Percentiles rank a stretch among this genome's conserved stretches.
phyloP scores from a whole-genome alignment of 352 stramenopile genomes.

The Thalassiosira livingstoniorum region DNA sequence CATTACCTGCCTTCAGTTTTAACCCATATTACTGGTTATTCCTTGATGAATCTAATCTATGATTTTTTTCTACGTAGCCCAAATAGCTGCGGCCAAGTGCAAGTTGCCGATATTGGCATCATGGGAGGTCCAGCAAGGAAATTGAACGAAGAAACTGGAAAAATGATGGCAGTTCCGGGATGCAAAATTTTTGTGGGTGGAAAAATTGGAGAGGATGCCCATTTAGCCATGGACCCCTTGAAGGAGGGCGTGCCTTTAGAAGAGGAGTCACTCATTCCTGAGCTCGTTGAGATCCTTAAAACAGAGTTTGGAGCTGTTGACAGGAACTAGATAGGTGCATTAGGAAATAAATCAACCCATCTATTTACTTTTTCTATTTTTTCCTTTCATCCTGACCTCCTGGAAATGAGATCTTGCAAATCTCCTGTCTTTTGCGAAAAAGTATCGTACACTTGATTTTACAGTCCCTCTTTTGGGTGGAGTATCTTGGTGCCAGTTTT shows the following conservation, averaged over 20 bases:
- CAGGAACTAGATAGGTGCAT: conserved; percentile 29
- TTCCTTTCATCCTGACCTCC: too few relatives aligned
- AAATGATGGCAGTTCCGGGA: conserved; percentile 86
- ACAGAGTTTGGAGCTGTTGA: conserved; percentile 84
- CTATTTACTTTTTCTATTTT: too few relatives aligned
- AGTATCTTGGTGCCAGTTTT: too few relatives aligned
- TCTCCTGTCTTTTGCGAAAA: too few relatives aligned
- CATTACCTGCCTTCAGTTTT: neutral
- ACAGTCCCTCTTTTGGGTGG: too few relatives aligned
- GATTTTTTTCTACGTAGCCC: conserved; percentile 40
- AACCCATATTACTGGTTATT: conserved; percentile 11
- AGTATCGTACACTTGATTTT: too few relatives aligned
- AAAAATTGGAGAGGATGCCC: conserved; percentile 82
- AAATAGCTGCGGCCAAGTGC: conserved; percentile 86
- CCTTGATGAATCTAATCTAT: conserved; percentile 15
- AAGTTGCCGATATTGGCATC: conserved; percentile 87
- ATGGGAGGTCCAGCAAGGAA: conserved; percentile 87
- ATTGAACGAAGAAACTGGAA: conserved; percentile 73
- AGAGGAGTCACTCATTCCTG: conserved; percentile 83
- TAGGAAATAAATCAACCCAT: too few relatives aligned
- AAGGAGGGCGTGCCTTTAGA: conserved; percentile 80
- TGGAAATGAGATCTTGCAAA: too few relatives aligned
- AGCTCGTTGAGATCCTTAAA: conserved; percentile 84
- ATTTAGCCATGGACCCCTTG: conserved; percentile 78
- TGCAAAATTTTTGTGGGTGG: conserved; percentile 89